Conservation (phyloP, 2,329 filamentous ascomycete species). For the Xylaria sp. region DNA sequence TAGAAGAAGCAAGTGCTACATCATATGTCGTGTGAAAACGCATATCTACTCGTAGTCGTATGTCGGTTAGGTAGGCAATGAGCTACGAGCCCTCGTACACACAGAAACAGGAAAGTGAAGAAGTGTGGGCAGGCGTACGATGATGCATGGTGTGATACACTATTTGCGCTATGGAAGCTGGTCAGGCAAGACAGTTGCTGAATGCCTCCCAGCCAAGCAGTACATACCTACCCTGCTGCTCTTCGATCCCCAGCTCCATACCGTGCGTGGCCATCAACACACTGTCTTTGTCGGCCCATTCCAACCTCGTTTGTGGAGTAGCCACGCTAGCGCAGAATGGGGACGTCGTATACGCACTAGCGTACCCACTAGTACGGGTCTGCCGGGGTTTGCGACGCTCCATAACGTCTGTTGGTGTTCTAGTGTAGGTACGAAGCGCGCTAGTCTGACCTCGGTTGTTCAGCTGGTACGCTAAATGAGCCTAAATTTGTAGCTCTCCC, state of each 20-base stretch:
- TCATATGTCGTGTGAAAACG: conserved; percentile 26
- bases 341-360: neutral
- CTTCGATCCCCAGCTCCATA: neutral
- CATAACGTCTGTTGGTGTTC: neutral
- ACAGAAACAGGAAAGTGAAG: neutral
- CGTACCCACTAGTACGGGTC: neutral
- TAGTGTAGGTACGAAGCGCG: neutral
- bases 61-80: too few species aligned
- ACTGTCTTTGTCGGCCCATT: neutral
- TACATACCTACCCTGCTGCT: neutral
- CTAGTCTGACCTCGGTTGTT: neutral
- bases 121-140: neutral
- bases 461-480: neutral
- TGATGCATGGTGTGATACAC: conserved; percentile 13
- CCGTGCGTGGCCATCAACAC: neutral
- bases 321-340: too few species aligned
- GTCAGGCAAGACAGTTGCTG: too few species aligned
- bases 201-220: neutral
- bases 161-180: conserved; percentile 19
- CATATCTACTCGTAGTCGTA: neutral
- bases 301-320: neutral
- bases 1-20: neutral
- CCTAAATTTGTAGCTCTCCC: neutral
- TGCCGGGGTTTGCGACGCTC: neutral
- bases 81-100: too few species aligned